A percentile compares a stretch with the other conserved stretches of the same genome.
Conservation (phyloP, 2,329 filamentous ascomycete genomes). For the Pseudocercospora vitis region DNA sequence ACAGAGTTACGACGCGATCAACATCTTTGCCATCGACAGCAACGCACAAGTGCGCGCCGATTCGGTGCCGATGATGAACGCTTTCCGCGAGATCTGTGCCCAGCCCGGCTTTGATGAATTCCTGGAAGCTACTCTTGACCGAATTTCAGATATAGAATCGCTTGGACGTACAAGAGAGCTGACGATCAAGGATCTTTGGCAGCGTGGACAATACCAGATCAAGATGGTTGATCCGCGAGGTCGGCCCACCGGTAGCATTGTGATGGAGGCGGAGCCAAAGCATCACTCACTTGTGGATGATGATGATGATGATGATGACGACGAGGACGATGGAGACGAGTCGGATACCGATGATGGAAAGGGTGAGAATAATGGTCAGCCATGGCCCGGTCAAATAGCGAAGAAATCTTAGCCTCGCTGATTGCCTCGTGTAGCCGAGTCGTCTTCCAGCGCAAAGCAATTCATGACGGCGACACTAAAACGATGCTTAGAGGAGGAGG, state of each 20-base stretch:
- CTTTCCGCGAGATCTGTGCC: conserved; percentile 80
- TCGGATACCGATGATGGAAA: conserved; percentile 9
- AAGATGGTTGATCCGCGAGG: conserved; percentile 50
- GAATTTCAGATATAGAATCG: conserved; percentile 91
- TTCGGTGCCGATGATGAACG: conserved; percentile 92
- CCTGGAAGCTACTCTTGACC: conserved; percentile 75
- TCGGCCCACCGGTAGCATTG: conserved; percentile 48
- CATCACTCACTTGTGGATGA: conserved; percentile 20
- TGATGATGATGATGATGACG: conserved; percentile 29
- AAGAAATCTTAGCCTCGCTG: neutral
- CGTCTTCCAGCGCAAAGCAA: neutral
- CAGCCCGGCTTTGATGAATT: conserved; percentile 77
- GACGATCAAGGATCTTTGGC: conserved; percentile 89
- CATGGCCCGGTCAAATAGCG: neutral
- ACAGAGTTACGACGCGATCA: conserved; percentile 84
- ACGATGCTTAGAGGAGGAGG: neutral
- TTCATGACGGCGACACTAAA: neutral
- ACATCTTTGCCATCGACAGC: conserved; percentile 92
- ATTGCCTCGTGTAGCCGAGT: neutral
- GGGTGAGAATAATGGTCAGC: conserved; percentile 1
- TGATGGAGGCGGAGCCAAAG: conserved; percentile 45
- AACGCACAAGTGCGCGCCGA: conserved; percentile 85
- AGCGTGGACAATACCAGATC: conserved; percentile 77
- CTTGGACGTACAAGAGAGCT: conserved; percentile 90
- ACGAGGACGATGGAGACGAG: too few species aligned